phyloP scores from a whole-genome alignment of 2,329 filamentous ascomycete species.

The Ascochyta clinopodiicola region DNA sequence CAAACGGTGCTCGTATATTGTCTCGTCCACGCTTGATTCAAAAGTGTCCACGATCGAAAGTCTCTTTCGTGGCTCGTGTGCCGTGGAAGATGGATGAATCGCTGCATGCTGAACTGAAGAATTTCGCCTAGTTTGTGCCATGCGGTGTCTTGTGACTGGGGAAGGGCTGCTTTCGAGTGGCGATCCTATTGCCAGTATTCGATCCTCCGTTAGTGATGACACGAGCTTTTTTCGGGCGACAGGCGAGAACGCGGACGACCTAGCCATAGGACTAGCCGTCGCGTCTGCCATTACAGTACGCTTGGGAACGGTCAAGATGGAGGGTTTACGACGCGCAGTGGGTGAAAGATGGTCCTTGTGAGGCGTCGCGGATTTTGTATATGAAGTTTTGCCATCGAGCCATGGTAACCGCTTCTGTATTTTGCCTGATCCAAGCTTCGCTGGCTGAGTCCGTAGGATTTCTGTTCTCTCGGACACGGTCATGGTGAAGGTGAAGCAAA shows the following conservation, averaged over 20 bases:
- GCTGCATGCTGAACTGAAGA: conserved; percentile 12
- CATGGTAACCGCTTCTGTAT: conserved; percentile 37
- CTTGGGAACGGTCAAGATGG: background rate
- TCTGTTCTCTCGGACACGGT: background rate
- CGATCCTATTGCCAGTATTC: conserved; percentile 12
- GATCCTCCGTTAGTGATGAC: conserved; percentile 8
- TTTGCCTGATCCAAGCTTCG: conserved; percentile 19
- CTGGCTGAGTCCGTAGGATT: background rate
- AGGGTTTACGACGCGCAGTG: conserved; percentile 12
- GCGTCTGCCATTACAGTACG: background rate
- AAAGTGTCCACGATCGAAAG: conserved; percentile 20
- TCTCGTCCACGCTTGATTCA: conserved; percentile 12
- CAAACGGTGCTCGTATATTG: conserved; percentile 8
- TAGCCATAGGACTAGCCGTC: background rate
- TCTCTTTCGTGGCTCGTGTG: conserved; percentile 22
- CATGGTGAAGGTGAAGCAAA: background rate
- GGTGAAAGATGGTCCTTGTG: conserved; percentile 12
- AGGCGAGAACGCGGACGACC: background rate
- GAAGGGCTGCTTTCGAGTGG: conserved; percentile 24
- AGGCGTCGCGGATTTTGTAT: conserved; percentile 1
- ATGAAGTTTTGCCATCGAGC: conserved; percentile 35
- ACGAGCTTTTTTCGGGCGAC: conserved; percentile 14
- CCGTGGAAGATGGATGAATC: background rate
- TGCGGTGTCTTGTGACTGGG: conserved; percentile 21
- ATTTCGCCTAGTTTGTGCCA: conserved; percentile 19